Conservation (phyloP, 2,329 filamentous ascomycete genomes). For the Paracorniculantispora psalliotae region DNA sequence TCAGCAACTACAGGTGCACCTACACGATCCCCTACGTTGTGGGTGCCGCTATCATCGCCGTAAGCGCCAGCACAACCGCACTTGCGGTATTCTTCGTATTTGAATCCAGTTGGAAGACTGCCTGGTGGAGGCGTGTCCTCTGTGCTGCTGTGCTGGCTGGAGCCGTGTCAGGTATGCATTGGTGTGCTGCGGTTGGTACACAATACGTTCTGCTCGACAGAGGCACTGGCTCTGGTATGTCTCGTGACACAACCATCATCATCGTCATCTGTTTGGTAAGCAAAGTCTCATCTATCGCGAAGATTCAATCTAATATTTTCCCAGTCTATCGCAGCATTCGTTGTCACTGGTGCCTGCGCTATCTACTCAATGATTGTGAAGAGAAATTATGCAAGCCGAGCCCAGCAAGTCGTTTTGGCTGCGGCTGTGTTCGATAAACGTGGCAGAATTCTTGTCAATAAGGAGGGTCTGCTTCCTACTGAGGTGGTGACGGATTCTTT, state of each 20-base stretch:
- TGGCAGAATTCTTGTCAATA: slow-evolving; percentile 63
- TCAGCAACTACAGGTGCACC: slow-evolving; percentile 66
- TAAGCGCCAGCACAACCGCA: slow-evolving; percentile 64
- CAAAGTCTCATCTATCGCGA: background rate
- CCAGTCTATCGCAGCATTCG: slow-evolving; percentile 49
- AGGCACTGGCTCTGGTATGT: slow-evolving; percentile 35
- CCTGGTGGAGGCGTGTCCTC: slow-evolving; percentile 67
- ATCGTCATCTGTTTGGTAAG: slow-evolving; percentile 60
- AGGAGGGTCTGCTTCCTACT: slow-evolving; percentile 63
- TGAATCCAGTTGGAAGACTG: slow-evolving; percentile 69
- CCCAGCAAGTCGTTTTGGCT: slow-evolving; percentile 55
- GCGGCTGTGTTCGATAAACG: slow-evolving; percentile 63
- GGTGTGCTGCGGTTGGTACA: slow-evolving; percentile 71
- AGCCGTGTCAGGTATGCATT: slow-evolving; percentile 84
- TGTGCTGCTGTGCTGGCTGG: slow-evolving; percentile 65
- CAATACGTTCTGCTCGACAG: slow-evolving; percentile 51
- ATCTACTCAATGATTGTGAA: slow-evolving; percentile 49
- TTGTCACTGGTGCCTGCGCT: slow-evolving; percentile 52
- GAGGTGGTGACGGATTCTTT: slow-evolving; percentile 77
- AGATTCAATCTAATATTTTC: background rate
- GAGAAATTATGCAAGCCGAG: slow-evolving; percentile 51
- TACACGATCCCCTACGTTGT: slow-evolving; percentile 58
- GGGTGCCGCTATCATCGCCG: slow-evolving; percentile 66
- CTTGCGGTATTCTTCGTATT: slow-evolving; percentile 74
- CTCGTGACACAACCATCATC: slow-evolving; percentile 63